A percentile compares a stretch with the other conserved stretches of the same genome.
phyloP scores from a whole-genome alignment of 2,329 filamentous ascomycete species.

The Rutstroemia sp. region DNA sequence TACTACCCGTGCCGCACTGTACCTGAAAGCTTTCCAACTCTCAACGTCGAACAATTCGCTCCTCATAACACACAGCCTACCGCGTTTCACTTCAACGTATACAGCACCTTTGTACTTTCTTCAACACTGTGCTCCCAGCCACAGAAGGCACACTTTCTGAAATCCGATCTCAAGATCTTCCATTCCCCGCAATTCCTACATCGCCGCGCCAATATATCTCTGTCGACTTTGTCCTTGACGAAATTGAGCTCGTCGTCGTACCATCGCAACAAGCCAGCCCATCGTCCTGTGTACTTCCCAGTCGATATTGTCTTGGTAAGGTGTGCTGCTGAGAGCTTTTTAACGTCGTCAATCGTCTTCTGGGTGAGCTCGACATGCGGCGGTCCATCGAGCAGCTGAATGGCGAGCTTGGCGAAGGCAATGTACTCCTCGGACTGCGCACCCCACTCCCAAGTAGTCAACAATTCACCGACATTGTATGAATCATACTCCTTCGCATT shows the following conservation, averaged over 20 bases:
- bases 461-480: constrained; percentile 10
- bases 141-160: constrained; percentile 12
- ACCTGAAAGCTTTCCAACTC: too few relatives aligned
- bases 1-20: too few relatives aligned
- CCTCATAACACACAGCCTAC: neutral
- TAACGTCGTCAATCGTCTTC: neutral
- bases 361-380: neutral
- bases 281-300: constrained; percentile 11
- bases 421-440: constrained; percentile 14
- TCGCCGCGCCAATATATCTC: constrained; percentile 11
- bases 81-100: neutral
- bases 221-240: constrained; percentile 4
- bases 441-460: constrained; percentile 20
- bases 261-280: constrained; percentile 10
- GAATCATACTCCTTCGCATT: constrained; percentile 3
- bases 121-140: constrained; percentile 6
- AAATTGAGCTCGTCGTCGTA: constrained; percentile 12
- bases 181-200: constrained; percentile 9
- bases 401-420: constrained; percentile 9
- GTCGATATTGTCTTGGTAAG: neutral
- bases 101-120: constrained; percentile 8
- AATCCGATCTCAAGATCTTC: constrained; percentile 12
- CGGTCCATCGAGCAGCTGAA: constrained; percentile 10
- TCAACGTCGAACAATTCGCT: neutral
- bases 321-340: neutral